Conservation (phyloP, 495 filamentous ascomycete species). For the Penicillium ucsense region DNA sequence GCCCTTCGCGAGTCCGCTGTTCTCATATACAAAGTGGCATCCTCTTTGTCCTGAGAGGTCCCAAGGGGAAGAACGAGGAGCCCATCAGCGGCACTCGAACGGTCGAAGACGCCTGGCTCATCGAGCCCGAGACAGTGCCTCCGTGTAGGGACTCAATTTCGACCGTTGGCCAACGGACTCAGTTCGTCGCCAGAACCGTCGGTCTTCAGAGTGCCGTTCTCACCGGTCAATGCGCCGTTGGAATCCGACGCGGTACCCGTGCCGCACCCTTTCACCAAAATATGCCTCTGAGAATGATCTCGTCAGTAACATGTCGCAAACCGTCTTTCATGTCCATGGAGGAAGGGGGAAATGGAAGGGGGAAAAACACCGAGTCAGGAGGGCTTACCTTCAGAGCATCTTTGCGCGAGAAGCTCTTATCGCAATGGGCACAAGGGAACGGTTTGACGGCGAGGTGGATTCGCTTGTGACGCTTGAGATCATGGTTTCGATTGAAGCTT, state of each 20-base stretch:
- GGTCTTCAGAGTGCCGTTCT: conserved; percentile 9
- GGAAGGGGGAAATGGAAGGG: too few relatives aligned
- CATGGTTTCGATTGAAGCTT: conserved; percentile 94
- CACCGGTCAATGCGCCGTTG: conserved; percentile 2
- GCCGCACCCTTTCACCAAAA: conserved; percentile 89
- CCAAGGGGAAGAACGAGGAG: too few relatives aligned
- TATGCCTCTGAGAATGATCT: conserved; percentile 58
- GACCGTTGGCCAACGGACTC: conserved; percentile 16
- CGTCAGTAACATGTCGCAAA: conserved; percentile 4
- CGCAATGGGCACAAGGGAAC: conserved; percentile 82
- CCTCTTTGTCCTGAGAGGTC: too few relatives aligned
- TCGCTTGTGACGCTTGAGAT: conserved; percentile 88
- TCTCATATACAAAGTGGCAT: too few relatives aligned
- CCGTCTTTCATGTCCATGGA: too few relatives aligned
- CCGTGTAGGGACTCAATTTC: conserved; percentile 1
- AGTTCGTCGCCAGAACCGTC: conserved; percentile 18
- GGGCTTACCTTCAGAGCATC: conserved; percentile 85
- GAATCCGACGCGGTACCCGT: conserved; percentile 29
- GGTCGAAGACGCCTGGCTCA: too few relatives aligned
- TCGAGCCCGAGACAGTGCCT: too few relatives aligned
- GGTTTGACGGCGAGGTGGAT: conserved; percentile 96
- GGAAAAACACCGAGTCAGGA: background rate
- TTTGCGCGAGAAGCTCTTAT: conserved; percentile 95
- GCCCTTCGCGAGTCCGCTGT: too few relatives aligned
- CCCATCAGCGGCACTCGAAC: too few relatives aligned